Conservation (phyloP, 306 rosid genomes). For the Fagus crenata region DNA sequence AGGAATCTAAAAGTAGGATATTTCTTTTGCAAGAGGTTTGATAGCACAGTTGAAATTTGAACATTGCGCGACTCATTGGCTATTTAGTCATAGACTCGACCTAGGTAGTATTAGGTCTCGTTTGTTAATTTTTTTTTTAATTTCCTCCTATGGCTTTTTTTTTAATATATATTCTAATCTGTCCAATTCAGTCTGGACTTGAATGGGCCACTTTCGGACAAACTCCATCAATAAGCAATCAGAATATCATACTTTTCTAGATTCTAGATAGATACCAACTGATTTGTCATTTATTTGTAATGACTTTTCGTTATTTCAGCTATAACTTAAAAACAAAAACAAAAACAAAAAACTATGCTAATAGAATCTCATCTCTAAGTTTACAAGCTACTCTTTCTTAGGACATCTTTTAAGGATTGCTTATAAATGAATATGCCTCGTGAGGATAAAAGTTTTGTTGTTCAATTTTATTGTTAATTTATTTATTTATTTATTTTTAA, state of each 20-base stretch:
- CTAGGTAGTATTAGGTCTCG: not conserved
- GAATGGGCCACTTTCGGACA: not conserved
- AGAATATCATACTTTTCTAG: not conserved
- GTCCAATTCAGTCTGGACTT: not conserved
- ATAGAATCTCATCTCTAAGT: too few species aligned
- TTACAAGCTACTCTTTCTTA: too few species aligned
- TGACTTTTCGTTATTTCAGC: not conserved
- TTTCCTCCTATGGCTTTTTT: not conserved
- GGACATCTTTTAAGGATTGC: too few species aligned
- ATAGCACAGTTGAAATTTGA: not conserved
- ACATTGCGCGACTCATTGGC: not conserved
- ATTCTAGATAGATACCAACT: slow-evolving; percentile 2
- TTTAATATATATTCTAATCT: not conserved
- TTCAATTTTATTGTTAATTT: too few species aligned
- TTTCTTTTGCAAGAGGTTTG: not conserved
- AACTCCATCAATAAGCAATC: too few species aligned
- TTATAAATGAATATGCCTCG: too few species aligned
- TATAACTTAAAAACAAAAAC: too few species aligned
- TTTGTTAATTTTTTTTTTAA: not conserved
- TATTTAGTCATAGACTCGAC: not conserved
- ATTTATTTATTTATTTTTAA: too few species aligned
- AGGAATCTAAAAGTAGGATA: not conserved
- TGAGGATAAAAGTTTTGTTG: too few species aligned
- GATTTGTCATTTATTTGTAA: not conserved
- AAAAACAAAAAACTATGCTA: too few species aligned